These are phyloP conservation scores for Nicotiana tabacum DNA, from an alignment of 257 asterid genomes.

Conservation along the genomic window DNA sequence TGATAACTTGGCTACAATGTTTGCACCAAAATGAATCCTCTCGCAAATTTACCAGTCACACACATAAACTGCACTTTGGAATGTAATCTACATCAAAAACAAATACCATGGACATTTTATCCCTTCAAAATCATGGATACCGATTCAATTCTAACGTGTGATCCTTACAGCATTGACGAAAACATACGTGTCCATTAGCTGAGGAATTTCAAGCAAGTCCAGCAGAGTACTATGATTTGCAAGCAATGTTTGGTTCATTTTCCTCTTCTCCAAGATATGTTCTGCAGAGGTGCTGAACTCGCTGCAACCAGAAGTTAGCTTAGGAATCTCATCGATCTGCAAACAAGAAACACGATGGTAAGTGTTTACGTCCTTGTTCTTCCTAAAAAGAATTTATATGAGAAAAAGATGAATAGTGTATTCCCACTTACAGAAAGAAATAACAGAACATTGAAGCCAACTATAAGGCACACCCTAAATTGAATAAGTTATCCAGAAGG, in stretches of 20 bases:
- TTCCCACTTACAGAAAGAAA: background rate
- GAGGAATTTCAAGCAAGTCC: constrained; percentile 99
- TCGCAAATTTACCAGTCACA: background rate
- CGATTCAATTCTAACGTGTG: background rate
- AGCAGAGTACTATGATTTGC: constrained; percentile 91
- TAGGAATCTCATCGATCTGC: constrained; percentile 92
- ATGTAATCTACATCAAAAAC: background rate
- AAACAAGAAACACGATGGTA: constrained; percentile 23
- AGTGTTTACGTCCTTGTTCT: background rate
- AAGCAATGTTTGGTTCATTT: constrained; percentile 81
- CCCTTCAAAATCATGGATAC: background rate
- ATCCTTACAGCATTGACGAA: constrained; percentile 18
- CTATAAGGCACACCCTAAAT: background rate
- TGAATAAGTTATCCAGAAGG: background rate
- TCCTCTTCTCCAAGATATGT: constrained; percentile 88
- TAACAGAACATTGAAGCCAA: background rate
- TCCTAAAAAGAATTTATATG: background rate
- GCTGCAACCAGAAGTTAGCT: constrained; percentile 81
- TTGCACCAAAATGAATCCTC: background rate
- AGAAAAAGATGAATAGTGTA: background rate
- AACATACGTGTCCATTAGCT: constrained; percentile 96
- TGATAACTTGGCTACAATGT: background rate
- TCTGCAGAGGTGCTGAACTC: constrained; percentile 89
- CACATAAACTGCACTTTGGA: background rate
- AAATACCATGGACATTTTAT: background rate